Base-by-base conservation (phyloP, 495 filamentous ascomycete species). In the Aspergillus steynii region DNA sequence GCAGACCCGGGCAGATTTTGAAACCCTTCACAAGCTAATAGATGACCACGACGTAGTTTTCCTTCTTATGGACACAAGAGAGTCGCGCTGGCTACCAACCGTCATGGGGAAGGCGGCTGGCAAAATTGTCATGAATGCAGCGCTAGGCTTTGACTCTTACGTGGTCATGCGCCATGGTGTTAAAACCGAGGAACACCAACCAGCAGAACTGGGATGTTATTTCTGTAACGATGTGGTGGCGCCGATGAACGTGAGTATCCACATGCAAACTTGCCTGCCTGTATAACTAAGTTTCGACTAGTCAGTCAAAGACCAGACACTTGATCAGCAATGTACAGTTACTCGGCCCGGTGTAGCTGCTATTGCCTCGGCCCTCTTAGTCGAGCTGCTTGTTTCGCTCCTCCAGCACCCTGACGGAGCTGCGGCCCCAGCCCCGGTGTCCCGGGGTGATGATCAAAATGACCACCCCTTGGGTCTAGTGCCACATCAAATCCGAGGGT, bases 221-320 rank as follows among this genome's bases (percentile, higher is more conserved):
- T 99, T 97, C 72, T 99, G 95, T 77, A 97, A 96, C 68, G 95
- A 99, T 71, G 94, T 99, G 49, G 95, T 99, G 32, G 91, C 92
- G 49, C 95, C 95, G 29, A 89, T 88, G 64, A 93, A 99, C 77
- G 93, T 96, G 81, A 86, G 90, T 82, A 60, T 20, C 10, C 1
- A 46, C 1, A 32, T n/a, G 15, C 28, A 31, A n/a, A 54, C 20
- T 52, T 48, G 12, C 27, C 84, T 88, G 63, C 89, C 71, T 51
- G 27, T 49, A n/a, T 53, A 20, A 58, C 8, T 20, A 50, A 28
- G 7, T 42, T 42, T 34, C 4, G 12, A 9, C 6, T 62, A 96
- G 91, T 97, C 93, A 28, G 80, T 96, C 68, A 94, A 92, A 67
- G 91, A 96, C 68, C 88, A 90, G 69, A 98, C 95, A 1, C 86